phyloP scores from a whole-genome alignment of 2,329 filamentous ascomycete genomes.

The Chaetomiaceae sp. region DNA sequence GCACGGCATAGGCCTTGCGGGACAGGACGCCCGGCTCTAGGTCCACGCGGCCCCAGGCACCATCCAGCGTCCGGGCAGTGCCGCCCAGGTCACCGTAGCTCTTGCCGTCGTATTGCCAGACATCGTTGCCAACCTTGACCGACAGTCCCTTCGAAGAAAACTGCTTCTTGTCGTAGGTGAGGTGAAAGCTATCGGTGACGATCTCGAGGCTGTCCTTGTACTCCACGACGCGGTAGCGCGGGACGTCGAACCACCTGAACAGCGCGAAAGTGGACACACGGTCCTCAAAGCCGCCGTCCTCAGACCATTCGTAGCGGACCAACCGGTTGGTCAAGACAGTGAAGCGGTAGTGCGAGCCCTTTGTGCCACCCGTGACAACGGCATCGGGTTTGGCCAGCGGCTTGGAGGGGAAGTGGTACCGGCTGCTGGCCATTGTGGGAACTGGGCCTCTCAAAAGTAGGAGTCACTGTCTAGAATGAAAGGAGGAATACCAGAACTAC shows the following conservation, averaged over 20 bases:
- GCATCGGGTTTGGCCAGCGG: constrained; percentile 40
- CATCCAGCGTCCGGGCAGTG: constrained; percentile 33
- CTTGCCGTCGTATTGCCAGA: constrained; percentile 49
- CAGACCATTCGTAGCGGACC: constrained; percentile 56
- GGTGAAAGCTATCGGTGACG: constrained; percentile 47
- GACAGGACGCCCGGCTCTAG: constrained; percentile 26
- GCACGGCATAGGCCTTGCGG: constrained; percentile 21
- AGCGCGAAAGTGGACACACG: constrained; percentile 57
- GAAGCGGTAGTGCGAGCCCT: constrained; percentile 47
- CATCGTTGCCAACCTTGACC: constrained; percentile 38
- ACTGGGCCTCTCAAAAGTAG: no score
- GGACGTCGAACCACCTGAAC: constrained; percentile 40
- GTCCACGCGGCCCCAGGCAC: constrained; percentile 25
- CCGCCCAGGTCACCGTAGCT: constrained; percentile 36
- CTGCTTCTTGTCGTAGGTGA: constrained; percentile 51
- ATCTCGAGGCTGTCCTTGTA: constrained; percentile 45
- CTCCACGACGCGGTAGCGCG: constrained; percentile 44
- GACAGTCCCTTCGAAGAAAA: constrained; percentile 47
- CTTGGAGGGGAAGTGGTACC: constrained; percentile 37
- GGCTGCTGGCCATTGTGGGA: constrained; percentile 18
- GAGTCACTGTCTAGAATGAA: no score
- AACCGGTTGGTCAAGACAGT: constrained; percentile 51
- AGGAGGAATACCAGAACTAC: no score
- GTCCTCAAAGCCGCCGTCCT: constrained; percentile 55
- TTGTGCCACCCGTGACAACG: constrained; percentile 34